Evolutionary conservation across 768 basidiomycete species (phyloP).

Genomic region (Lentinula guzmanii): DNA sequence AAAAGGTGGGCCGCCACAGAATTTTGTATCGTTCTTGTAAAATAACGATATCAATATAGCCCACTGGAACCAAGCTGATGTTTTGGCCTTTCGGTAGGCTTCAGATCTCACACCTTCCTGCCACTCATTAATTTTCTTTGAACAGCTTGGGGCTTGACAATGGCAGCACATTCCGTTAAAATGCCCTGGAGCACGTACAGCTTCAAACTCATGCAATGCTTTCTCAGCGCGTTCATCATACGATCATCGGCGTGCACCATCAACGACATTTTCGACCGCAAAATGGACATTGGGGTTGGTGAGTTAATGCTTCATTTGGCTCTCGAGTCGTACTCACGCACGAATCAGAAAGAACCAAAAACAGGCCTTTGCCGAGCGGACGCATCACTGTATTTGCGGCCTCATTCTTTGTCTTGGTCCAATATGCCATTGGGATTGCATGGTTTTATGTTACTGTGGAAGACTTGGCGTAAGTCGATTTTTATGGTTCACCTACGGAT

Average conservation of each 20-base stretch:
- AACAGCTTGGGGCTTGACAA: slow-evolving; percentile 39
- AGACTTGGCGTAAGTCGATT: slow-evolving; percentile 26
- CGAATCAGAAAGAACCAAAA: slow-evolving; percentile 38
- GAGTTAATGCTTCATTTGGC: slow-evolving; percentile 14
- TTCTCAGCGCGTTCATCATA: slow-evolving; percentile 35
- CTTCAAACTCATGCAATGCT: slow-evolving; percentile 23
- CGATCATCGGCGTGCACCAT: slow-evolving; percentile 48
- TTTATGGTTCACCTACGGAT: not conserved
- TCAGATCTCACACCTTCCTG: not conserved
- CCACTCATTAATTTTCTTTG: not conserved
- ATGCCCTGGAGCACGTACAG: slow-evolving; percentile 26
- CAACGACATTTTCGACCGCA: slow-evolving; percentile 50
- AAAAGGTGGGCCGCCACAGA: slow-evolving; percentile 29
- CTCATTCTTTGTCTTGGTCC: slow-evolving; percentile 30
- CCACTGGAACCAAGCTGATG: slow-evolving; percentile 44
- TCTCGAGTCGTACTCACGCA: not conserved
- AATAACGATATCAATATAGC: slow-evolving; percentile 20
- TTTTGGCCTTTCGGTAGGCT: slow-evolving; percentile 48
- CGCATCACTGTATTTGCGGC: slow-evolving; percentile 39
- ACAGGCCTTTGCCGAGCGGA: slow-evolving; percentile 43
- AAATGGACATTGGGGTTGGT: slow-evolving; percentile 51
- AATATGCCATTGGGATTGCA: slow-evolving; percentile 31
- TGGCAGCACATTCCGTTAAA: slow-evolving; percentile 34
- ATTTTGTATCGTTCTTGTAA: not conserved
- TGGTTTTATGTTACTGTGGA: slow-evolving; percentile 31